Conservation (phyloP, 1,284 basidiomycete species). For the Irpex sp. region DNA sequence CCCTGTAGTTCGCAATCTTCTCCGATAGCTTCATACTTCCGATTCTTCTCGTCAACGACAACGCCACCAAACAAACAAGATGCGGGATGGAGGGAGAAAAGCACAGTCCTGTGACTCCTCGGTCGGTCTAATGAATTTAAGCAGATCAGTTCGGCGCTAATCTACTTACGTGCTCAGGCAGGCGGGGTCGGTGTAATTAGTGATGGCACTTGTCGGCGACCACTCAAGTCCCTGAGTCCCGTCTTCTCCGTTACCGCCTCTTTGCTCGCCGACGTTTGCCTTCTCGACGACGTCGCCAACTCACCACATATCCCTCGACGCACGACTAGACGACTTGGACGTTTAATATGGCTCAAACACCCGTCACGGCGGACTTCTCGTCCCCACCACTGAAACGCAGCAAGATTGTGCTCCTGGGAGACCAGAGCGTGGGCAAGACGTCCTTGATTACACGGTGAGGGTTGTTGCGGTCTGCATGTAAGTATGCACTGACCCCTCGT, state of each 20-base stretch:
- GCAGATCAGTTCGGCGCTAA: neutral
- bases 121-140: neutral
- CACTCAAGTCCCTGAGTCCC: neutral
- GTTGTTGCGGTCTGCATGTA: neutral
- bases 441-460: slow-evolving; percentile 92
- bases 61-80: neutral
- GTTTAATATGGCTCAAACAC: slow-evolving; percentile 42
- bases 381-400: slow-evolving; percentile 89
- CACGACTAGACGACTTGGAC: neutral
- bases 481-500: neutral
- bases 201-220: neutral
- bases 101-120: neutral
- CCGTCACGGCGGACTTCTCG: slow-evolving; percentile 77
- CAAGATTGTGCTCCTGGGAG: slow-evolving; percentile 92
- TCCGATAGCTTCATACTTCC: slow-evolving; percentile 63
- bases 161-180: neutral
- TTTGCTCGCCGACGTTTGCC: neutral
- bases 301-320: neutral
- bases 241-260: neutral
- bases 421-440: slow-evolving; percentile 95
- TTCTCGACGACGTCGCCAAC: neutral
- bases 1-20: slow-evolving; percentile 47
- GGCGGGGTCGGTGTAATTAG: neutral
- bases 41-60: neutral
- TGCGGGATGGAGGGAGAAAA: neutral